phyloP scores from a whole-genome alignment of 108 stramenopile genomes.

The Nitzschia sp. region DNA sequence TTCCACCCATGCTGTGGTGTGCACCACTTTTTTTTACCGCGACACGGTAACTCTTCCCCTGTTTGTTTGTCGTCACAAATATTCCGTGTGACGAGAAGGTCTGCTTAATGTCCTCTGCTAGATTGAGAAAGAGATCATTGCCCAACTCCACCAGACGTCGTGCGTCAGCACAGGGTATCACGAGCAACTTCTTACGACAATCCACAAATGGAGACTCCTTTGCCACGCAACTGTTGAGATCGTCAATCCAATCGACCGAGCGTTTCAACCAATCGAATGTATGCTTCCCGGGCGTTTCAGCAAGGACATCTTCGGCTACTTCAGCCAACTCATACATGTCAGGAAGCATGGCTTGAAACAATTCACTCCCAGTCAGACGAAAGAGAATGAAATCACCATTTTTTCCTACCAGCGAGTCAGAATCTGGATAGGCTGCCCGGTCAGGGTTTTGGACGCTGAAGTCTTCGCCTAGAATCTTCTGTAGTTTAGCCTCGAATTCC shows the following conservation, averaged over 20 bases:
- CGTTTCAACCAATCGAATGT: conserved; percentile 69
- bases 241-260: conserved; percentile 68
- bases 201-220: conserved; percentile 26
- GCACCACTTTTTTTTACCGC: conserved; percentile 57
- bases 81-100: conserved; percentile 54
- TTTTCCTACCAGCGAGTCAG: conserved; percentile 55
- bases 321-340: conserved; percentile 38
- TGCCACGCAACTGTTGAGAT: conserved; percentile 36
- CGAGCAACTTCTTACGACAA: conserved; percentile 6
- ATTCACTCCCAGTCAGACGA: conserved; percentile 59
- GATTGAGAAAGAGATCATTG: conserved; percentile 46
- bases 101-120: conserved; percentile 57
- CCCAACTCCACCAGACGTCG: conserved; percentile 43
- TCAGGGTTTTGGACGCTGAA: conserved; percentile 48
- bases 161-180: conserved; percentile 28
- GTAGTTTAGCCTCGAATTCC: conserved; percentile 48
- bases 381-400: conserved; percentile 67
- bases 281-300: conserved; percentile 65
- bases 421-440: conserved; percentile 57
- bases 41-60: conserved; percentile 46
- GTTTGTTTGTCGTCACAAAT: conserved; percentile 47
- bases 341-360: conserved; percentile 47
- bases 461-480: conserved; percentile 54
- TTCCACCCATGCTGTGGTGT: conserved; percentile 57
- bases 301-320: conserved; percentile 47